A percentile compares a stretch with the other conserved stretches of the same genome.
Evolutionary conservation across 1,139 yeast genomes (phyloP).

Genomic region (Suhomyces taliae): DNA sequence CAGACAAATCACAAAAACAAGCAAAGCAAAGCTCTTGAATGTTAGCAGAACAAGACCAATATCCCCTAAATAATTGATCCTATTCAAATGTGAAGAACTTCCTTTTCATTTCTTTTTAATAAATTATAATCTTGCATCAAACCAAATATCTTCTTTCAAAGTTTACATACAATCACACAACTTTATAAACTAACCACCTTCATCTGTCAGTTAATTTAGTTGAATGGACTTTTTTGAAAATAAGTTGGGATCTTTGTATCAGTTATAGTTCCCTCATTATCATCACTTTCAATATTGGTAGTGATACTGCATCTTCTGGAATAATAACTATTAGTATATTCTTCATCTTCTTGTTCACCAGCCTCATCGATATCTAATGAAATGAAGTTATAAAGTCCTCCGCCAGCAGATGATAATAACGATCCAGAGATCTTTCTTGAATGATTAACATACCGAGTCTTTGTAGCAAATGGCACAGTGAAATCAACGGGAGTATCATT

Average conservation of each 20-base stretch:
- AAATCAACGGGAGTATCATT: conserved; percentile 47
- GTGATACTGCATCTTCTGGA: conserved; percentile 7
- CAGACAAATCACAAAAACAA: no score
- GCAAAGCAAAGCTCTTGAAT: no score
- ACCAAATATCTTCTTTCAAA: no score
- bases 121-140: no score
- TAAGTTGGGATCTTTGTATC: conserved; percentile 11
- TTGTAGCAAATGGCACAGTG: conserved; percentile 26
- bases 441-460: conserved; percentile 16
- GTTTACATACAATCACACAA: no score
- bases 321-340: conserved; percentile 4
- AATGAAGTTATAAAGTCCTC: conserved; percentile 24
- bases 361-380: conserved; percentile 30
- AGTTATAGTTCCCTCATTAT: conserved; percentile 10
- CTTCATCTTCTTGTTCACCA: conserved; percentile 27
- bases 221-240: conserved; percentile 19
- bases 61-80: no score
- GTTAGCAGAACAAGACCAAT: no score
- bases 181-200: no score
- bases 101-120: no score
- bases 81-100: no score
- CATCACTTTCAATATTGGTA: conserved; percentile 11
- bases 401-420: conserved; percentile 25
- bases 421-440: conserved; percentile 24
- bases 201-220: conserved; percentile 2